phyloP scores from a whole-genome alignment of 2,329 filamentous ascomycete genomes.

The Periglandula ipomoeae region DNA sequence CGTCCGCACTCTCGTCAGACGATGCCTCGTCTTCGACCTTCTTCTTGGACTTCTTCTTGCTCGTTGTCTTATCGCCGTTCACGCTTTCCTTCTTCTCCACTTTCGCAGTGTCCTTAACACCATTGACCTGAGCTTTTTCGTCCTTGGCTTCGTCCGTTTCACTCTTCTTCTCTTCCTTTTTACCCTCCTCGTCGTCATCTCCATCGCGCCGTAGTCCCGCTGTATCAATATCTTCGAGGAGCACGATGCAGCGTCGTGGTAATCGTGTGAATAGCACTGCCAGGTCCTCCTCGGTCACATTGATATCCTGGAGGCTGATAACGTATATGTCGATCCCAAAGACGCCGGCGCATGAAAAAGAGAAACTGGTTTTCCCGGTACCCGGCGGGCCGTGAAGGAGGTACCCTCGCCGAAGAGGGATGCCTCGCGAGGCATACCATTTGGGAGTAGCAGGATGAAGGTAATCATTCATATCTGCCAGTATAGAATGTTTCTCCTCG shows the following conservation, averaged over 20 bases:
- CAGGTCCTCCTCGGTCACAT: conserved; percentile 53
- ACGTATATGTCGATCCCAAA: conserved; percentile 61
- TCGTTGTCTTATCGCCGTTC: not conserved
- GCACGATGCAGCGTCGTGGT: conserved; percentile 53
- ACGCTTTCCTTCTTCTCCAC: conserved; percentile 26
- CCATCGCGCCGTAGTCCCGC: conserved; percentile 43
- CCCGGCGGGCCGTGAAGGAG: conserved; percentile 69
- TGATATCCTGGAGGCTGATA: conserved; percentile 46
- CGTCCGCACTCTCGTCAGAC: conserved; percentile 2
- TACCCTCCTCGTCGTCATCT: conserved; percentile 20
- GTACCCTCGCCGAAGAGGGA: conserved; percentile 69
- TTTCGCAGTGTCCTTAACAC: conserved; percentile 25
- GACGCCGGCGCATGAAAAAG: conserved; percentile 54
- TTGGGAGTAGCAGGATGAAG: conserved; percentile 58
- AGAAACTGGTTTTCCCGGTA: conserved; percentile 63
- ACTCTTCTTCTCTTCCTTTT: conserved; percentile 9
- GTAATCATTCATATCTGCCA: conserved; percentile 70
- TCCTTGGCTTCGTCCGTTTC: conserved; percentile 14
- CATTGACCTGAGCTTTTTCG: conserved; percentile 12
- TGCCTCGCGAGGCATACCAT: conserved; percentile 69
- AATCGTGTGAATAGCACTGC: conserved; percentile 49
- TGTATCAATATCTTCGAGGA: conserved; percentile 62
- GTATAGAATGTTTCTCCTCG: conserved; percentile 53
- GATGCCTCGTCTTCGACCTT: conserved; percentile 14
- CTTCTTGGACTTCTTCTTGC: conserved; percentile 20